These are phyloP conservation scores for Capsicum rhomboideum DNA, from an alignment of 257 asterid genomes.

Conservation along the genomic window DNA sequence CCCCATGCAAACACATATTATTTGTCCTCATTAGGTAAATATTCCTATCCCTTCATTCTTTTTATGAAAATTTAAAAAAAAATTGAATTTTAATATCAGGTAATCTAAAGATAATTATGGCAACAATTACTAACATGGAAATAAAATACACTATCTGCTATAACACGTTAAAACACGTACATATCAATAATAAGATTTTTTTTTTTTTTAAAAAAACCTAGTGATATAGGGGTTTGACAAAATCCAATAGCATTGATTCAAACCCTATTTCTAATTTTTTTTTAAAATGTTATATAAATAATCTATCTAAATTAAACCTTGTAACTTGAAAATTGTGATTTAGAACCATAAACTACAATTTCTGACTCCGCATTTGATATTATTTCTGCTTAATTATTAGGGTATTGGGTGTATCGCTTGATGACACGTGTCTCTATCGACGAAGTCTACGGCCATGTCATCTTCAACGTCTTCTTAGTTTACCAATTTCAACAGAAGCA, in stretches of 20 bases:
- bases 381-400: slow-evolving; percentile 56
- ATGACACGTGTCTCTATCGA: slow-evolving; percentile 62
- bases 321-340: no score
- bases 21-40: slow-evolving; percentile 42
- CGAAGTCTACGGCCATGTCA: slow-evolving; percentile 65
- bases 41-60: not conserved
- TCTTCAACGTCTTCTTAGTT: slow-evolving; percentile 49
- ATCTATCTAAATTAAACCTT: no score
- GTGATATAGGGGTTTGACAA: no score
- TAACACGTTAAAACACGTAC: not conserved
- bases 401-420: slow-evolving; percentile 48
- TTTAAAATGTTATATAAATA: no score
- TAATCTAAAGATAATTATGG: not conserved
- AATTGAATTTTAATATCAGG: not conserved
- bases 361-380: not conserved
- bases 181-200: no score
- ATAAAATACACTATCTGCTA: not conserved
- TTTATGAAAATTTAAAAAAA: no score
- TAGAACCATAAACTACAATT: no score
- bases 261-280: no score
- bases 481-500: slow-evolving; percentile 51
- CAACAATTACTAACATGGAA: not conserved
- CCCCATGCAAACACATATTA: slow-evolving; percentile 83
- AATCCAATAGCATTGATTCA: no score
- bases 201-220: no score